Evolutionary conservation across 768 basidiomycete genomes (phyloP).

Genomic region (Trametes gibbosa): DNA sequence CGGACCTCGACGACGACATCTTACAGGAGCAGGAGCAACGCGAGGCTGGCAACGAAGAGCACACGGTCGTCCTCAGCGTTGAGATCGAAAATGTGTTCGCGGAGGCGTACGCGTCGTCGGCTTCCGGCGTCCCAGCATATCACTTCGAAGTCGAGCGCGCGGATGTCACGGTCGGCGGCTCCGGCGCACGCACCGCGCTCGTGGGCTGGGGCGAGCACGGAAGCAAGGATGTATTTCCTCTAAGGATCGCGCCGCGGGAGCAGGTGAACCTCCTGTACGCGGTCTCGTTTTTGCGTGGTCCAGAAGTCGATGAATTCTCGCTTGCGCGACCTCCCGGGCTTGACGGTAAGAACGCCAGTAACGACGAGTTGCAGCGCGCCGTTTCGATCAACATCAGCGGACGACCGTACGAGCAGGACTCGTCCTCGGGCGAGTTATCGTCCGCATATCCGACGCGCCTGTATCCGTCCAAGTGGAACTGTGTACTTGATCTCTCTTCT

Average conservation of each 20-base stretch:
- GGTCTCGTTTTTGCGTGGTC: conserved; percentile 73
- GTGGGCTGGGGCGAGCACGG: conserved; percentile 47
- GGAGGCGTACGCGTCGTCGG: conserved; percentile 21
- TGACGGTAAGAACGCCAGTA: neutral
- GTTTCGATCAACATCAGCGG: conserved; percentile 81
- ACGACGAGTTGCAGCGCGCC: conserved; percentile 60
- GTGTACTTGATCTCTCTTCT: conserved; percentile 73
- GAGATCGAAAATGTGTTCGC: conserved; percentile 75
- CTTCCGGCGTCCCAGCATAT: conserved; percentile 40
- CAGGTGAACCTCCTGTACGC: conserved; percentile 90
- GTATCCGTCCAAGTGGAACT: conserved; percentile 90
- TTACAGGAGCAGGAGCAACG: conserved; percentile 36
- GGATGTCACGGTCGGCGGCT: conserved; percentile 72
- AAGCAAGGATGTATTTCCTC: conserved; percentile 55
- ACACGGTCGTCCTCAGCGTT: conserved; percentile 85
- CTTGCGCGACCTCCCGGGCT: conserved; percentile 23
- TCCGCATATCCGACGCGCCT: conserved; percentile 62
- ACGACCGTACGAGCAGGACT: conserved; percentile 49
- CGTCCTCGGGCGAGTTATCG: neutral
- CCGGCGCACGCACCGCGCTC: conserved; percentile 47
- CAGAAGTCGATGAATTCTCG: conserved; percentile 49
- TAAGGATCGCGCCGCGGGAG: conserved; percentile 65
- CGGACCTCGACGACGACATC: conserved; percentile 49
- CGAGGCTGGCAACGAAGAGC: conserved; percentile 74
- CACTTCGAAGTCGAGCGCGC: conserved; percentile 78